A percentile compares a stretch with the other conserved stretches of the same genome.
These are phyloP conservation scores for Hippophae tibetana DNA, from an alignment of 306 rosid species.

Conservation along the genomic window DNA sequence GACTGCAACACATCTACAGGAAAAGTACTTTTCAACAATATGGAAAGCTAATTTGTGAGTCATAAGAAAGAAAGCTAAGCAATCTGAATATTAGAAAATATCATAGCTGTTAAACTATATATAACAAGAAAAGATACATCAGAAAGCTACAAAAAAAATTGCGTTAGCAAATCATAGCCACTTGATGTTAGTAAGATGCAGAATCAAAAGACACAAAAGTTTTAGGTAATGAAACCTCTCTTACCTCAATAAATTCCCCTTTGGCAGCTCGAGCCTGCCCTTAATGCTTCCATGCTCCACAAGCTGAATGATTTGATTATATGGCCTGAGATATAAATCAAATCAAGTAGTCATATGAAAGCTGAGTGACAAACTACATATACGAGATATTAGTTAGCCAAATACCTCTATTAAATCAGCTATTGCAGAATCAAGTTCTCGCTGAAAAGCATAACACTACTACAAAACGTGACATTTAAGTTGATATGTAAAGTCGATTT, in stretches of 20 bases:
- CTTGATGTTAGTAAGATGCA: background rate
- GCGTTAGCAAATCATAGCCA: background rate
- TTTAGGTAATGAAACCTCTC: slow-evolving; percentile 18
- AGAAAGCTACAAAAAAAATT: background rate
- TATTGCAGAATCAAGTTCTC: slow-evolving; percentile 82
- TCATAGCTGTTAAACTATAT: too few species aligned
- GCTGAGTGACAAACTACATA: slow-evolving; percentile 8
- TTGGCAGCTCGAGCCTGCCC: slow-evolving; percentile 99
- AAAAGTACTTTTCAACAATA: too few species aligned
- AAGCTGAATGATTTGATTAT: slow-evolving; percentile 72
- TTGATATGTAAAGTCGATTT: too few species aligned
- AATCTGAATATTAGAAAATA: too few species aligned
- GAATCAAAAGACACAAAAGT: slow-evolving; percentile 4
- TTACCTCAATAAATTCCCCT: slow-evolving; percentile 83
- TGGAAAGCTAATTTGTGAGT: too few species aligned
- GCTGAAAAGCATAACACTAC: slow-evolving; percentile 89
- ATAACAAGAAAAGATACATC: background rate
- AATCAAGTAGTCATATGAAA: slow-evolving; percentile 9
- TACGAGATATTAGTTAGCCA: slow-evolving; percentile 15
- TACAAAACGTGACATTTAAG: too few species aligned
- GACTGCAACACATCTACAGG: too few species aligned
- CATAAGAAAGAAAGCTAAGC: too few species aligned
- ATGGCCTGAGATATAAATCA: slow-evolving; percentile 56
- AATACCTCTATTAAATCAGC: slow-evolving; percentile 85
- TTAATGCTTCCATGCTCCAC: slow-evolving; percentile 98